Evolutionary conservation across 768 basidiomycete genomes (phyloP).

Genomic region (Boletus subparvulus): DNA sequence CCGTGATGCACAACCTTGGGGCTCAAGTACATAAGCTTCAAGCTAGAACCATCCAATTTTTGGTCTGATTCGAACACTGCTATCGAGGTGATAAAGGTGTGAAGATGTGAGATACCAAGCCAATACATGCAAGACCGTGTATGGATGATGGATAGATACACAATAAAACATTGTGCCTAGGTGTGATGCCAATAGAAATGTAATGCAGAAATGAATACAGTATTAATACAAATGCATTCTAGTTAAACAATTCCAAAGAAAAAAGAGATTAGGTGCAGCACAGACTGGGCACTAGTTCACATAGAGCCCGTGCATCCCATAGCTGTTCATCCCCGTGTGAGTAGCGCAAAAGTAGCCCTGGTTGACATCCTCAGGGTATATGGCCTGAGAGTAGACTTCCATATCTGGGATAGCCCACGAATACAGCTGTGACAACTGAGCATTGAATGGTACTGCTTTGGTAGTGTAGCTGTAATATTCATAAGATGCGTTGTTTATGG

Average conservation of each 20-base stretch:
- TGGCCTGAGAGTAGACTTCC: background rate
- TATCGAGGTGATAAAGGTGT: background rate
- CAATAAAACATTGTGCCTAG: background rate
- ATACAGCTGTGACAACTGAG: background rate
- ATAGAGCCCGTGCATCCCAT: background rate
- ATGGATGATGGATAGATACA: background rate
- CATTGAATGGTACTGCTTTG: background rate
- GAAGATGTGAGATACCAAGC: background rate
- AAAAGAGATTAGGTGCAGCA: background rate
- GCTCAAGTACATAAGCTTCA: no score
- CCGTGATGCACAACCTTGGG: no score
- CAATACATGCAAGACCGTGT: no score
- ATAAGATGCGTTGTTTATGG: background rate
- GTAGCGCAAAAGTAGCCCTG: background rate
- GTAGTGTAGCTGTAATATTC: background rate
- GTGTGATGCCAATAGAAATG: background rate
- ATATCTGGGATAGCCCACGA: background rate
- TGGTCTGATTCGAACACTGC: background rate
- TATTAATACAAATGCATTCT: background rate
- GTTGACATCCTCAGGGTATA: no score
- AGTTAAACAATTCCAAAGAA: background rate
- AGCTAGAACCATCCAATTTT: no score
- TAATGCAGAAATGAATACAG: background rate
- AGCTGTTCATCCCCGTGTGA: background rate
- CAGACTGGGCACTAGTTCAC: background rate